Conservation (phyloP, 1,284 basidiomycete species). For the Cryptococcus wingfieldii region DNA sequence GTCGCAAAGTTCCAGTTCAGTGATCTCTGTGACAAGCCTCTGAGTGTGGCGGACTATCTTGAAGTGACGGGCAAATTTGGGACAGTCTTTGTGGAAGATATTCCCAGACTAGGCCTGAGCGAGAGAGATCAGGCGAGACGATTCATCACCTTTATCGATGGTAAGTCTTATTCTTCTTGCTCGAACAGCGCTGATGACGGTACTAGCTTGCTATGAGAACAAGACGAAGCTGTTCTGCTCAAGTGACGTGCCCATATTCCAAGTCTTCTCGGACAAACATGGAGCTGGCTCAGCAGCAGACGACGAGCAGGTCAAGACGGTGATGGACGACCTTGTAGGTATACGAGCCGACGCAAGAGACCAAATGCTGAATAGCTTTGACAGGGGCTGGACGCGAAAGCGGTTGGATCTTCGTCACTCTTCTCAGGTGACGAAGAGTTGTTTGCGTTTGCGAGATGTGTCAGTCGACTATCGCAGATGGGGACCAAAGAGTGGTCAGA, state of each 20-base stretch:
- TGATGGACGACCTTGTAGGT: slow-evolving; percentile 84
- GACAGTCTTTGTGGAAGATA: slow-evolving; percentile 81
- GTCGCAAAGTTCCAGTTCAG: slow-evolving; percentile 85
- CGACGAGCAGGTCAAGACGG: slow-evolving; percentile 71
- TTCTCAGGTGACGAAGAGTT: slow-evolving; percentile 91
- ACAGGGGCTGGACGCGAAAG: slow-evolving; percentile 70
- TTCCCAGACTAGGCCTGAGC: slow-evolving; percentile 81
- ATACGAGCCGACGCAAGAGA: background rate
- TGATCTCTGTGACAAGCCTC: slow-evolving; percentile 81
- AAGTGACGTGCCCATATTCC: slow-evolving; percentile 81
- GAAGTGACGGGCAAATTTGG: slow-evolving; percentile 84
- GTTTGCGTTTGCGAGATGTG: slow-evolving; percentile 90
- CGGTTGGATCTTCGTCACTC: slow-evolving; percentile 74
- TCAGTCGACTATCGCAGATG: slow-evolving; percentile 87
- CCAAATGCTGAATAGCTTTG: background rate
- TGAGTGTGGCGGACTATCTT: slow-evolving; percentile 93
- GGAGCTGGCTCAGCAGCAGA: slow-evolving; percentile 20
- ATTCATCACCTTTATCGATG: slow-evolving; percentile 97
- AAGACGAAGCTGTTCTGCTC: slow-evolving; percentile 86
- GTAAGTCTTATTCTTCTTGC: slow-evolving; percentile 48
- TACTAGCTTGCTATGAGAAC: slow-evolving; percentile 80
- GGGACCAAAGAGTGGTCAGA: slow-evolving; percentile 52
- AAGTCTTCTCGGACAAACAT: slow-evolving; percentile 75
- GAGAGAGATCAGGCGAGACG: slow-evolving; percentile 87
- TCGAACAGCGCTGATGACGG: background rate